Conservation (phyloP, 1,284 basidiomycete species). For the Baeospora myosura region DNA sequence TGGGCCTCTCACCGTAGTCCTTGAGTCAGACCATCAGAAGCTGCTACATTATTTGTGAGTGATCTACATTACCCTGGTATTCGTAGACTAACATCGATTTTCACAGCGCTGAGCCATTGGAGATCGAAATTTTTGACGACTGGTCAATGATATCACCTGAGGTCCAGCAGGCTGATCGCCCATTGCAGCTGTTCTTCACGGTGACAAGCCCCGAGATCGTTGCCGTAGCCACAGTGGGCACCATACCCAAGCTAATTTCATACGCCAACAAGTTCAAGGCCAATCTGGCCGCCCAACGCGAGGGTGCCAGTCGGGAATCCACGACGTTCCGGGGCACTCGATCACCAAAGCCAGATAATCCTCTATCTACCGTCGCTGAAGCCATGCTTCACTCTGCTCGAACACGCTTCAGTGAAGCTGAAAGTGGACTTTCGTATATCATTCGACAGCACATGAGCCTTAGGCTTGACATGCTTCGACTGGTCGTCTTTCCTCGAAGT, state of each 20-base stretch:
- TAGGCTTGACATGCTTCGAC: constrained; percentile 48
- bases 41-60: constrained; percentile 74
- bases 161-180: constrained; percentile 38
- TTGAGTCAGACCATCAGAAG: constrained; percentile 74
- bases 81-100: not conserved
- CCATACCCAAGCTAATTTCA: constrained; percentile 66
- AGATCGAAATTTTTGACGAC: constrained; percentile 74
- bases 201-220: constrained; percentile 69
- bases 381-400: constrained; percentile 75
- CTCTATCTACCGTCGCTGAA: constrained; percentile 75
- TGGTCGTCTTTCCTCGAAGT: constrained; percentile 70
- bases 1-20: constrained; percentile 56
- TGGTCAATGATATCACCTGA: constrained; percentile 54
- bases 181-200: constrained; percentile 70
- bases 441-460: constrained; percentile 70
- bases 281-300: constrained; percentile 65
- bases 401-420: constrained; percentile 58
- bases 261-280: constrained; percentile 67
- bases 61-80: constrained; percentile 2
- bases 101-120: constrained; percentile 68
- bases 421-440: constrained; percentile 47
- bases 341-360: constrained; percentile 63
- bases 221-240: constrained; percentile 64
- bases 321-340: constrained; percentile 62
- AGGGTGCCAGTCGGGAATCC: constrained; percentile 68